Base-by-base conservation (phyloP, 371 early-diverging fungal genomes). In the Mortierella sp. region DNA sequence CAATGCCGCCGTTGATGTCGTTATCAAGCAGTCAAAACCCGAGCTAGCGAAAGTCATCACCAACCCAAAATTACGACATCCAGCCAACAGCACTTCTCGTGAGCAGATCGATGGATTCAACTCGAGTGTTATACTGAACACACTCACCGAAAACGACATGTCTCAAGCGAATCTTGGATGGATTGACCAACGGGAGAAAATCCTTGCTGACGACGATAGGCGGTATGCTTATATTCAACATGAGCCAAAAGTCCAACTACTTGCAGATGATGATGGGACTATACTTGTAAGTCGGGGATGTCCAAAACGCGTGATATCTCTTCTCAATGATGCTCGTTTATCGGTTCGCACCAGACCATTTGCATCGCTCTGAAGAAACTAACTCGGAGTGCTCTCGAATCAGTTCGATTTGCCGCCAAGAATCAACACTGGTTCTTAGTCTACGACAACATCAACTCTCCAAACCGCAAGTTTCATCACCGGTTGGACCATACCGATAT, bases 391-490 rank as follows among this genome's bases (percentile, higher is more conserved):
- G 63, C 56, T 3, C 14, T 56, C 21, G 21, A 29, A n/a, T 8
- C 41, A 10, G 44, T 48, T 9, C 21, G 40, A 19, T 2, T 13
- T 3, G 52, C 27, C 1, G 64, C 40, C 4, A 22, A 6, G 46
- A 22, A 28, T 12, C n/a, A 50, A 3, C 41, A 27, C 5, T 65
- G 51, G 43, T 45, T 43, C 29, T 37, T 66, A 0, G 54, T 66
- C 16, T 54, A 66, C 45, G 66, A 66, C 54, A 66, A 66, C 41
- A 59, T 66, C 50, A 66, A 66, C 22, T 25, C 59, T 13, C 28
- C 54, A 14, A 40, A 13, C 21, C 14, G 34, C 12, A 58, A 59
- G 21, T 22, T 39, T 14, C 49, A 66, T 21, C 66, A 66, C 47
- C 29, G 66, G 34, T 8, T 22, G 21, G 5, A 44, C 58, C 57